A percentile compares a stretch with the other conserved stretches of the same genome.
Evolutionary conservation across 345 rosid species (phyloP).

Genomic region (Orychophragmus violaceus): DNA sequence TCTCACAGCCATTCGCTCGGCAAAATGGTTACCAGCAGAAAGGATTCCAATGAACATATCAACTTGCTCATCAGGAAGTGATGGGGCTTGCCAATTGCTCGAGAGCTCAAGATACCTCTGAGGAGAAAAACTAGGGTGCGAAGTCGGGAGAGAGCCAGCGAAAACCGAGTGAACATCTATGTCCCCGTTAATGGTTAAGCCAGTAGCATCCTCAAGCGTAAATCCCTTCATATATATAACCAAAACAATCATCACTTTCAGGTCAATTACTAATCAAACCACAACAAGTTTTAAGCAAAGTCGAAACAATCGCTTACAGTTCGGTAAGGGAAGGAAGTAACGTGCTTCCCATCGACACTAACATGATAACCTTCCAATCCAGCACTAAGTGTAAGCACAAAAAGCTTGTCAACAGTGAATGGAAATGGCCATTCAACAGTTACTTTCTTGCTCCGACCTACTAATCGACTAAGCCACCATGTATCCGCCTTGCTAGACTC

Average conservation of each 20-base stretch:
- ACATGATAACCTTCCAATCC: slow-evolving; percentile 79
- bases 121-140: slow-evolving; percentile 65
- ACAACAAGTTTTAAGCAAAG: no score
- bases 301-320: slow-evolving; percentile 69
- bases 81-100: slow-evolving; percentile 56
- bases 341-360: slow-evolving; percentile 69
- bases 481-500: slow-evolving; percentile 52
- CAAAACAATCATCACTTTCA: slow-evolving; percentile 16
- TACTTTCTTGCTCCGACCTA: slow-evolving; percentile 51
- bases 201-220: slow-evolving; percentile 82
- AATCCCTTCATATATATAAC: slow-evolving; percentile 45
- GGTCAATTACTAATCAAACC: no score
- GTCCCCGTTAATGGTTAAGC: slow-evolving; percentile 56
- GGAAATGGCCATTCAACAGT: slow-evolving; percentile 70
- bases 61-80: slow-evolving; percentile 38
- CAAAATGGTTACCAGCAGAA: slow-evolving; percentile 70
- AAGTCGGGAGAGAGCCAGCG: slow-evolving; percentile 59
- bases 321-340: slow-evolving; percentile 66
- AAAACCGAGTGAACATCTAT: slow-evolving; percentile 55
- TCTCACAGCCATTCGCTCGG: slow-evolving; percentile 80
- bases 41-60: slow-evolving; percentile 68
- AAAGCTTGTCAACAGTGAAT: slow-evolving; percentile 53
- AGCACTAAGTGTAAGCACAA: slow-evolving; percentile 64
- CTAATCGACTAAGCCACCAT: slow-evolving; percentile 63
- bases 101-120: slow-evolving; percentile 66